A percentile compares a stretch with the other conserved stretches of the same genome.
phyloP scores from a whole-genome alignment of 2,329 filamentous ascomycete species.

The Aspergillus sp. region DNA sequence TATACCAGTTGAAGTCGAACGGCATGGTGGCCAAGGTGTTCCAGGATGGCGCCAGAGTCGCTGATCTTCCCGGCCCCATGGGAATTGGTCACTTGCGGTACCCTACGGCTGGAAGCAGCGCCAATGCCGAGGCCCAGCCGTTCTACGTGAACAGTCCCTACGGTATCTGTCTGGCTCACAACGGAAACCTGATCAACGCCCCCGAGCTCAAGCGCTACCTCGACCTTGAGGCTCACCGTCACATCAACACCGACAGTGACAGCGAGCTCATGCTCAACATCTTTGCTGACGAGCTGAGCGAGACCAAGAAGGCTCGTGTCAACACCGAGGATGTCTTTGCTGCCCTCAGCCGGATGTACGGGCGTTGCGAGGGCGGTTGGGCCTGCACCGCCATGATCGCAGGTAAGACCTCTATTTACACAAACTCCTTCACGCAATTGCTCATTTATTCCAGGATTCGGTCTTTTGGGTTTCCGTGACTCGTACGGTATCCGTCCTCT shows the following conservation, averaged over 20 bases:
- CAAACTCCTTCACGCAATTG: neutral
- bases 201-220: constrained; percentile 68
- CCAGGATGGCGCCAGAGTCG: constrained; percentile 70
- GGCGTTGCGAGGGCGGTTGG: constrained; percentile 70
- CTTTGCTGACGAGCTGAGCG: constrained; percentile 77
- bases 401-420: constrained; percentile 45
- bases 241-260: constrained; percentile 89
- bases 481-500: constrained; percentile 80
- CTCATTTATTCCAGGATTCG: constrained; percentile 56
- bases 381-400: constrained; percentile 81
- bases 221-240: constrained; percentile 75
- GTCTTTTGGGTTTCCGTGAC: constrained; percentile 77
- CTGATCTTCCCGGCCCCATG: constrained; percentile 80
- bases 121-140: constrained; percentile 83
- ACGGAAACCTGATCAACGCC: constrained; percentile 85
- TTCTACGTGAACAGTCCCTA: constrained; percentile 90
- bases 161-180: constrained; percentile 78
- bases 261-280: constrained; percentile 86
- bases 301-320: constrained; percentile 77
- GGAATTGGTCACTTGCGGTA: constrained; percentile 84
- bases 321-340: constrained; percentile 76
- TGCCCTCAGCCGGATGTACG: constrained; percentile 69
- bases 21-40: constrained; percentile 86
- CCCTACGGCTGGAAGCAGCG: constrained; percentile 81
- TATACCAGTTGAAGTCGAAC: constrained; percentile 88